These are phyloP conservation scores for Serendipita sp. DNA, from an alignment of 768 basidiomycete species.

Conservation along the genomic window DNA sequence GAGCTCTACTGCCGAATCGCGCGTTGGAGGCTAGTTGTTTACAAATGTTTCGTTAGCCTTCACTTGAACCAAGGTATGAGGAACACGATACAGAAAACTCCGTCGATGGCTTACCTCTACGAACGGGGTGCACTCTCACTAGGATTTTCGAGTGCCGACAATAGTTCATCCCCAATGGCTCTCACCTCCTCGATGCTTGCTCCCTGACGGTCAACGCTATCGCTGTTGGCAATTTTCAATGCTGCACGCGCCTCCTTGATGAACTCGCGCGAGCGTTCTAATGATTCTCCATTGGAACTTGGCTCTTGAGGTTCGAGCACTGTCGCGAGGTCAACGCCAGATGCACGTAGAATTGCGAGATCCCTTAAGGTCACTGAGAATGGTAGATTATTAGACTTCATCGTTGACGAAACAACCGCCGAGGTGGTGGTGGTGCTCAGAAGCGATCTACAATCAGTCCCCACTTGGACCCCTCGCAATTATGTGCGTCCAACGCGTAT, in stretches of 20 bases:
- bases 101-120: too few species aligned
- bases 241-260: constrained; percentile 39
- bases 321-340: constrained; percentile 29
- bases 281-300: constrained; percentile 23
- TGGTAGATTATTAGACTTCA: constrained; percentile 22
- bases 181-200: constrained; percentile 41
- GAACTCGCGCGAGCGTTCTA: constrained; percentile 45
- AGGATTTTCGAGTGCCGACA: not conserved
- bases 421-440: too few species aligned
- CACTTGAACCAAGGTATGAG: too few species aligned
- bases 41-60: too few species aligned
- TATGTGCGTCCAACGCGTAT: too few species aligned
- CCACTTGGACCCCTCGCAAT: too few species aligned
- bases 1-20: too few species aligned
- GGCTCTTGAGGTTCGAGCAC: constrained; percentile 16
- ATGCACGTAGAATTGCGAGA: constrained; percentile 52
- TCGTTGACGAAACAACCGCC: too few species aligned
- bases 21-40: too few species aligned
- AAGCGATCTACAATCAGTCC: too few species aligned
- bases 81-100: too few species aligned
- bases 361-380: constrained; percentile 50
- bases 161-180: constrained; percentile 6
- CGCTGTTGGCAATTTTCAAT: constrained; percentile 37
- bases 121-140: not conserved
- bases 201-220: constrained; percentile 38